Percentiles rank a stretch among this genome's conserved stretches.
phyloP scores from a whole-genome alignment of 2,329 filamentous ascomycete genomes.

The Fusarium chlamydosporum region DNA sequence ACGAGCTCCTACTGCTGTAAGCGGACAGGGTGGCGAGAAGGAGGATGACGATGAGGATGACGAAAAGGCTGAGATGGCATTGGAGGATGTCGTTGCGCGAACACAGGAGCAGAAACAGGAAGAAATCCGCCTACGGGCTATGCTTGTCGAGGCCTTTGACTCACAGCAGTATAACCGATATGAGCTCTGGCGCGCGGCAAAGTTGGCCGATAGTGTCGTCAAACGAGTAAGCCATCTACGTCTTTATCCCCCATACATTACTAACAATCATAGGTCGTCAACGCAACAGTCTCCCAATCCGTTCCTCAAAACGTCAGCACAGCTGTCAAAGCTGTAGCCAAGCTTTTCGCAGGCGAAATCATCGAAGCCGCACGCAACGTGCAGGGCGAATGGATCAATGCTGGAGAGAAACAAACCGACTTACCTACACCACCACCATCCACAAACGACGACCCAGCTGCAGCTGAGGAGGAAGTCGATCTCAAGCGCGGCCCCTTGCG shows the following conservation, averaged over 20 bases:
- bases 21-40: constrained; percentile 62
- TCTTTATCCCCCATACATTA: too few species aligned
- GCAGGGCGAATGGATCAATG: constrained; percentile 78
- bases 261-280: constrained; percentile 71
- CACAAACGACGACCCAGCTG: constrained; percentile 51
- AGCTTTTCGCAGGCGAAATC: constrained; percentile 82
- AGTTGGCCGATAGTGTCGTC: constrained; percentile 77
- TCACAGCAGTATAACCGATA: constrained; percentile 77
- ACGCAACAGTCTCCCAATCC: constrained; percentile 84
- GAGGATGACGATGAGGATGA: constrained; percentile 71
- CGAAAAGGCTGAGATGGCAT: constrained; percentile 68
- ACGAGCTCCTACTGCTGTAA: constrained; percentile 60
- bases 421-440: constrained; percentile 61
- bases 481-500: constrained; percentile 70
- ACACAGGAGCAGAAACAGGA: constrained; percentile 78
- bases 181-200: constrained; percentile 77
- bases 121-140: constrained; percentile 68
- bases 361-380: constrained; percentile 79
- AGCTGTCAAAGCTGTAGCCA: constrained; percentile 81
- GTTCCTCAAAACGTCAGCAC: constrained; percentile 80
- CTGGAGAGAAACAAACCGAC: constrained; percentile 71
- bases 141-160: constrained; percentile 76
- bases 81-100: constrained; percentile 71
- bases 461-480: constrained; percentile 48
- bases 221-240: constrained; percentile 67